phyloP scores from a whole-genome alignment of 2,329 filamentous ascomycete genomes.

The Ceratocystis huliohia region DNA sequence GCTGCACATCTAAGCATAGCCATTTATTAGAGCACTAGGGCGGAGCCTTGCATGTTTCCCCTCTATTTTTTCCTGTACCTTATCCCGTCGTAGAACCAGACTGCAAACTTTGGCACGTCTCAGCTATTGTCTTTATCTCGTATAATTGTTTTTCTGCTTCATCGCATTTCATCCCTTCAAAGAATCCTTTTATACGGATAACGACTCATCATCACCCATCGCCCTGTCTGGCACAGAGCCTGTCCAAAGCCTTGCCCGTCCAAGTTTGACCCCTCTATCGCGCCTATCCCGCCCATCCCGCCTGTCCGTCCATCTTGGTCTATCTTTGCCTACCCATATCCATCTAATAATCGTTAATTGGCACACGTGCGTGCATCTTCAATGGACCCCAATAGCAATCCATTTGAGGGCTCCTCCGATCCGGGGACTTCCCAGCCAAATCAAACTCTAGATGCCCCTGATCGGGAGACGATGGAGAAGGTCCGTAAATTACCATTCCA shows the following conservation, averaged over 20 bases:
- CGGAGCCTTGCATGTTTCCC: not conserved
- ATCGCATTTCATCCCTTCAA: not conserved
- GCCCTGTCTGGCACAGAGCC: not conserved
- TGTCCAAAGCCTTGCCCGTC: not conserved
- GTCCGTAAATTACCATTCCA: conserved; percentile 24
- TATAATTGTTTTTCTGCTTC: not conserved
- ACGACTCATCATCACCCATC: not conserved
- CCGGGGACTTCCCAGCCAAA: conserved; percentile 5
- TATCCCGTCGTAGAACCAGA: not conserved
- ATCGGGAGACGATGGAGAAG: conserved; percentile 48
- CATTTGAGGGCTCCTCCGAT: not conserved
- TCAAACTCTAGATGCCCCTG: conserved; percentile 37
- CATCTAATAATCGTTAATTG: not conserved
- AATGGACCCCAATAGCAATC: conserved; percentile 14
- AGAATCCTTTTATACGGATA: not conserved
- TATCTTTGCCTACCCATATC: not conserved
- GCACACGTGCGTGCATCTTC: not conserved
- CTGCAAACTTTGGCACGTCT: too few relatives aligned
- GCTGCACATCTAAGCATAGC: not conserved
- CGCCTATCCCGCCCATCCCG: not conserved
- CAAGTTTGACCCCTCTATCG: not conserved
- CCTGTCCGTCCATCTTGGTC: not conserved
- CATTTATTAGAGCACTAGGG: not conserved
- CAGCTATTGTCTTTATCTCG: not conserved
- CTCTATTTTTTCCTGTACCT: not conserved